Evolutionary conservation across 805 yeast species (phyloP), one percentile per base, ranked within the genome.

Genomic region (Saturnispora silvae): DNA sequence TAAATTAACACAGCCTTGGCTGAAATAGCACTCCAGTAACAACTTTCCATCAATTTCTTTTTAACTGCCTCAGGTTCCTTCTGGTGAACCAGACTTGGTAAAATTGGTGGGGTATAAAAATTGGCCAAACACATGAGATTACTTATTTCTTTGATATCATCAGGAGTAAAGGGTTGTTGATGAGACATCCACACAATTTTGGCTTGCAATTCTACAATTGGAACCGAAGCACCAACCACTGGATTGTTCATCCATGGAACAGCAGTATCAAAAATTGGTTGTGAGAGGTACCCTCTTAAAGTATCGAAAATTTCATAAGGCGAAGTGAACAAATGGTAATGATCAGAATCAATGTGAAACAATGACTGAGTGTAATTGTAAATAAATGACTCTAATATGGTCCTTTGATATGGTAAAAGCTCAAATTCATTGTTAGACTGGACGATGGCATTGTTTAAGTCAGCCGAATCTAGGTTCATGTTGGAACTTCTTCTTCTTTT

Each of bases 341-440:
- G 55, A 4, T 45, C 34, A 22, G 42, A 48, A 10, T 59, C 55
- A 13, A 67, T 56, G 14, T 53, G 49, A 9, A 65, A 51, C 9
- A 67, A 40, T 2, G 55, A 48, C 3, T 56, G 56, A 3, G 65
- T 52, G 44, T 61, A 68, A 43, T 68, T 67, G 52, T 60, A 68
- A 3, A 65, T 43, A 41, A 67, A 67, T 27, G 70, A 65, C 36
- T 68, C 74, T 17, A 64, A 39, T 32, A 65, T 54, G 46, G 65
- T 63, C 32, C 66, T 49, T 40, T 62, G 65, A 27, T 40, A 42
- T 1, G 53, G 48, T 14, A 28, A 18, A 16, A 41, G 10, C 4
- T 18, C 17, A 8, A 23, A 4, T n/a, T 17, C 16, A 2, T 19
- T 8, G 11, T 24, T n/a, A 8, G 29, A 24, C 17, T 13, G 27